A percentile compares a stretch with the other conserved stretches of the same genome.
Conservation (phyloP, 768 basidiomycete species). For the Leucocoprinus sp. region DNA sequence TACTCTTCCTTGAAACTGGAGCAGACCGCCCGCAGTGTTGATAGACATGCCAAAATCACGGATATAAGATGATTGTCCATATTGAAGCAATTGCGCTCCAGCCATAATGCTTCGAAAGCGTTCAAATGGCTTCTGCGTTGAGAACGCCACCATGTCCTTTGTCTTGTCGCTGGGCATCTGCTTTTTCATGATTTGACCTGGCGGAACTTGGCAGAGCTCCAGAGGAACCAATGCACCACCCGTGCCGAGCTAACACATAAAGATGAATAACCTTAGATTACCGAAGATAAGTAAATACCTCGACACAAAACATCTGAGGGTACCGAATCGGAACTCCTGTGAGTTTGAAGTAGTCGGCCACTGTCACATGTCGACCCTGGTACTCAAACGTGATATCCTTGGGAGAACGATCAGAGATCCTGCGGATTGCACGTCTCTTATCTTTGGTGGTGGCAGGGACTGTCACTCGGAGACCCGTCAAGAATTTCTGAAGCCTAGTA, state of each 20-base stretch:
- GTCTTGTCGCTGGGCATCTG: slow-evolving; percentile 62
- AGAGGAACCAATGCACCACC: slow-evolving; percentile 55
- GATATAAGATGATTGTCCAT: slow-evolving; percentile 67
- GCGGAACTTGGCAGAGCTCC: slow-evolving; percentile 53
- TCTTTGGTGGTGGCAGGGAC: slow-evolving; percentile 19
- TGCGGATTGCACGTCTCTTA: slow-evolving; percentile 44
- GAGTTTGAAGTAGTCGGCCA: slow-evolving; percentile 27
- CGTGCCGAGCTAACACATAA: slow-evolving; percentile 38
- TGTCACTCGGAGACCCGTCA: slow-evolving; percentile 26
- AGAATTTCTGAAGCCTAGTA: slow-evolving; percentile 29
- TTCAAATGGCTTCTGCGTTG: slow-evolving; percentile 53
- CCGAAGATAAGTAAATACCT: slow-evolving; percentile 28
- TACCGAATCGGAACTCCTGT: slow-evolving; percentile 27
- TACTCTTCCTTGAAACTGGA: slow-evolving; percentile 48
- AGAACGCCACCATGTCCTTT: slow-evolving; percentile 53
- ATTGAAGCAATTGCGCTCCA: slow-evolving; percentile 52
- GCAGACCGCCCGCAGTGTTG: slow-evolving; percentile 33
- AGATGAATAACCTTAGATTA: not conserved
- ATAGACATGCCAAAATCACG: slow-evolving; percentile 62
- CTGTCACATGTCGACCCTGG: slow-evolving; percentile 38
- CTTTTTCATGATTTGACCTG: slow-evolving; percentile 64
- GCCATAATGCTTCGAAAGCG: slow-evolving; percentile 45
- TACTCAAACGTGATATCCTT: slow-evolving; percentile 37
- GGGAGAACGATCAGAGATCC: slow-evolving; percentile 44
- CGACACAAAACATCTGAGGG: slow-evolving; percentile 47